Evolutionary conservation across 345 rosid species (phyloP).

Genomic region (Rubroshorea leprosula): DNA sequence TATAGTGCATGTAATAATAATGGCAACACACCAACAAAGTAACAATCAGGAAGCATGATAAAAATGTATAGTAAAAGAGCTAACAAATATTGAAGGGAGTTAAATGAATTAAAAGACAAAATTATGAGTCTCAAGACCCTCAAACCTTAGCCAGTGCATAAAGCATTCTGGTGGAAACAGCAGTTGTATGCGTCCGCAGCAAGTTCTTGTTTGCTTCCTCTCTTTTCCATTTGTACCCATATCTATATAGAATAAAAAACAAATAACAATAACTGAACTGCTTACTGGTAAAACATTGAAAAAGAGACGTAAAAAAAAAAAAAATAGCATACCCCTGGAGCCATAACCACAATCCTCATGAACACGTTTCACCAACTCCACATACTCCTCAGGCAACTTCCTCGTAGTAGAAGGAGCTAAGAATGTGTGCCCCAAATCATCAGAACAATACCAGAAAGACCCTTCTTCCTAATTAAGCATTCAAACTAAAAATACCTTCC

Average conservation of each 20-base stretch:
- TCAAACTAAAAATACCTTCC: constrained; percentile 39
- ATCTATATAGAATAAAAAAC: too few relatives aligned
- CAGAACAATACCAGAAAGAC: constrained; percentile 11
- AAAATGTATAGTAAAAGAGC: background rate
- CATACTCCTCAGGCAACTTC: constrained; percentile 79
- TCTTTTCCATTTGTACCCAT: too few relatives aligned
- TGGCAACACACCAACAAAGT: too few relatives aligned
- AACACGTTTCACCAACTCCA: constrained; percentile 64
- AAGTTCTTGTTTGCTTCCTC: too few relatives aligned
- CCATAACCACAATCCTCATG: constrained; percentile 92
- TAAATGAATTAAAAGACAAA: background rate
- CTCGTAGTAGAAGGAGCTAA: constrained; percentile 77
- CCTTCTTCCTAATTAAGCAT: constrained; percentile 4
- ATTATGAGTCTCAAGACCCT: constrained; percentile 7
- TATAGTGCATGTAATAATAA: too few relatives aligned
- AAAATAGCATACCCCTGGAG: constrained; percentile 63
- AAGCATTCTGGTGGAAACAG: too few relatives aligned
- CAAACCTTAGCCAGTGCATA: constrained; percentile 77
- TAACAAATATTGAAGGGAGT: too few relatives aligned
- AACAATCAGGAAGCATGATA: too few relatives aligned
- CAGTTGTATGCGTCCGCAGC: too few relatives aligned
- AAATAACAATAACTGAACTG: too few relatives aligned
- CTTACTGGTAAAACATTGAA: too few relatives aligned
- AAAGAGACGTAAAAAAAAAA: too few relatives aligned
- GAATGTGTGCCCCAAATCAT: constrained; percentile 17